Base-by-base conservation (phyloP, 2,329 filamentous ascomycete species). In the Geoglossum cookeanum region DNA sequence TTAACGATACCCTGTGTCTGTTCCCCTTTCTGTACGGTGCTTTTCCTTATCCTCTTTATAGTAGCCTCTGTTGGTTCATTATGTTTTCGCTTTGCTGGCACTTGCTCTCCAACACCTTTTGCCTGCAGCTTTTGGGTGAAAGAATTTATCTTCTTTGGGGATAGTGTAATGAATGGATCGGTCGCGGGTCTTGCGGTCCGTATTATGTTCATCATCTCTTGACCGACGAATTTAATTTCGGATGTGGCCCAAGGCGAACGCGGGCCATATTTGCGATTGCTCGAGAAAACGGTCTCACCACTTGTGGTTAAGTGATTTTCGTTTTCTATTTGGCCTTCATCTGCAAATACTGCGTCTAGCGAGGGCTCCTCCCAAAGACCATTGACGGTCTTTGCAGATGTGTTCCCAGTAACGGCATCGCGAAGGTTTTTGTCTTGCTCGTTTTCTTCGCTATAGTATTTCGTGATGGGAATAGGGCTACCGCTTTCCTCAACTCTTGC, bases 401-500 rank as follows among this genome's bases (percentile, higher is more conserved):
- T 53, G 32, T 32, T 53, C 29, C 22, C 32, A 35, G 30, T 33
- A 30, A 53, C 15, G 9, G 30, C 30, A 37, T 53, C 48, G 8
- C 48, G 48, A 7, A 52, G 48, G 11, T 29, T 52, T 5, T 52
- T 33, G 32, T 9, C 22, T 13, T 52, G 48, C 9, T 13, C 9
- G 33, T 9, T 33, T 9, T 37, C 49, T 15, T 53, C 30, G 30
- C 49, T 53, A 35, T 37, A 35, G 9, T 33, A 37, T 53, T 35
- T 53, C 49, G 13, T 53, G 6, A 37, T 53, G 15, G 30, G 30
- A 17, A 53, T 53, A n/a, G 49, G 49, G 15, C 49, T 53, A 22
- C 49, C 49, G 15, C 49, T 27, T n/a, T 53, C 49, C 32, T 53
- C 49, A 17, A 53, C 30, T 53, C 49, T 53, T 53, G 49, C 33